These are phyloP conservation scores for Clitoria ternatea DNA, from an alignment of 306 rosid genomes.

Conservation along the genomic window DNA sequence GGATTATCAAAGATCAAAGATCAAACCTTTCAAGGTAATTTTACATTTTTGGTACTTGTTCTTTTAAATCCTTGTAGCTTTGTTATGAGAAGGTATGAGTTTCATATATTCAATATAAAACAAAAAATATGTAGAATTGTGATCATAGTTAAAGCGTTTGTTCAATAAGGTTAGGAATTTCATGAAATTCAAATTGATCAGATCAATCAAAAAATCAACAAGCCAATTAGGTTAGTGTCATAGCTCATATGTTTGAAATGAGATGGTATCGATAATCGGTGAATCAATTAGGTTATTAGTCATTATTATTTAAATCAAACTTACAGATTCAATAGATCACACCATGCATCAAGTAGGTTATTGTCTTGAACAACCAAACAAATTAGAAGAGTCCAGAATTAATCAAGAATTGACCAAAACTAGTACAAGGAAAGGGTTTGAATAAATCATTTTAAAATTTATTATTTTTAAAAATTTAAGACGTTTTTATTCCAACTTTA, in stretches of 20 bases:
- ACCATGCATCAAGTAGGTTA: not conserved
- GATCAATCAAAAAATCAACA: not conserved
- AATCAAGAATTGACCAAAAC: not conserved
- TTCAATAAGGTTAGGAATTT: not conserved
- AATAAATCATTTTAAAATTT: no score
- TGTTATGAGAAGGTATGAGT: not conserved
- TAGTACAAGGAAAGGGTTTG: no score
- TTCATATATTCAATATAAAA: not conserved
- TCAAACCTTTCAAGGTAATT: not conserved
- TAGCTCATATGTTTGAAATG: no score
- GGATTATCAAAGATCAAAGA: not conserved
- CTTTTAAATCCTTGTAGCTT: not conserved
- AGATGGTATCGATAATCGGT: no score
- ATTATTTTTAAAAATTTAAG: no score
- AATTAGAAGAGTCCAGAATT: not conserved
- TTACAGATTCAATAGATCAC: not conserved
- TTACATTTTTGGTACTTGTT: not conserved
- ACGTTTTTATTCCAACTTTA: no score
- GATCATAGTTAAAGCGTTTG: not conserved
- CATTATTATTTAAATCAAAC: no score
- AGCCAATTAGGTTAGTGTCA: not conserved
- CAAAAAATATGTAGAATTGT: not conserved
- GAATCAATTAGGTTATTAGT: not conserved
- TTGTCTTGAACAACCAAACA: not conserved
- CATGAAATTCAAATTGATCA: not conserved